Percentiles rank a stretch among this genome's conserved stretches.
phyloP scores from a whole-genome alignment of 106 monocot species.

The Vanilla planifolia region DNA sequence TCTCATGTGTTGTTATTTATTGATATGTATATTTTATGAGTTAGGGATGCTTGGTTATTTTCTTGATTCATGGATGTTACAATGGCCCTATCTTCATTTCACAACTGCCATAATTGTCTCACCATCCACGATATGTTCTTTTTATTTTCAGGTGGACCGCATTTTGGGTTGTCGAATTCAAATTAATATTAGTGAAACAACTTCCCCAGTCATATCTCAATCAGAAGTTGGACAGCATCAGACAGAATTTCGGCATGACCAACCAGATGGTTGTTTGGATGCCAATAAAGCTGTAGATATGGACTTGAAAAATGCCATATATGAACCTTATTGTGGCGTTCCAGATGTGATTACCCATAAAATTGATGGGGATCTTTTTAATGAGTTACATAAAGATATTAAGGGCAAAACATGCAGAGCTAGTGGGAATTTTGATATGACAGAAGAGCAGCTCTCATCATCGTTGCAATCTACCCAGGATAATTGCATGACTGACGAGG shows the following conservation, averaged over 20 bases:
- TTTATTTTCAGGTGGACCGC: conserved; percentile 69
- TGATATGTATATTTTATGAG: not conserved
- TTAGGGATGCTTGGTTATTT: not conserved
- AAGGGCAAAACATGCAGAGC: conserved; percentile 7
- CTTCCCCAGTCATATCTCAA: conserved; percentile 4
- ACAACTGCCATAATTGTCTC: not conserved
- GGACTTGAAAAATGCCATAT: not conserved
- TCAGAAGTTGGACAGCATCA: not conserved
- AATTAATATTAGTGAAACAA: conserved; percentile 10
- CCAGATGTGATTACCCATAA: conserved; percentile 1
- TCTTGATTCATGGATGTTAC: not conserved
- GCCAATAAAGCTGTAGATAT: not conserved
- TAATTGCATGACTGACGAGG: not conserved
- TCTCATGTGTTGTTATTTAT: not conserved
- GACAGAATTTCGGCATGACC: not conserved
- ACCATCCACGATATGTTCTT: conserved; percentile 1
- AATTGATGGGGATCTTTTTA: conserved; percentile 2
- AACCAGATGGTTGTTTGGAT: conserved; percentile 13
- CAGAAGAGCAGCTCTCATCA: conserved; percentile 4
- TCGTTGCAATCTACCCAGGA: conserved; percentile 1
- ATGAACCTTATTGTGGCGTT: conserved; percentile 9
- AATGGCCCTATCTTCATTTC: not conserved
- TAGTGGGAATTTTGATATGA: conserved; percentile 2
- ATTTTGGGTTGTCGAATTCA: conserved; percentile 78
- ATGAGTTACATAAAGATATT: not conserved